Base-by-base conservation (phyloP, 2,329 filamentous ascomycete species). In the Xylaria sp. region DNA sequence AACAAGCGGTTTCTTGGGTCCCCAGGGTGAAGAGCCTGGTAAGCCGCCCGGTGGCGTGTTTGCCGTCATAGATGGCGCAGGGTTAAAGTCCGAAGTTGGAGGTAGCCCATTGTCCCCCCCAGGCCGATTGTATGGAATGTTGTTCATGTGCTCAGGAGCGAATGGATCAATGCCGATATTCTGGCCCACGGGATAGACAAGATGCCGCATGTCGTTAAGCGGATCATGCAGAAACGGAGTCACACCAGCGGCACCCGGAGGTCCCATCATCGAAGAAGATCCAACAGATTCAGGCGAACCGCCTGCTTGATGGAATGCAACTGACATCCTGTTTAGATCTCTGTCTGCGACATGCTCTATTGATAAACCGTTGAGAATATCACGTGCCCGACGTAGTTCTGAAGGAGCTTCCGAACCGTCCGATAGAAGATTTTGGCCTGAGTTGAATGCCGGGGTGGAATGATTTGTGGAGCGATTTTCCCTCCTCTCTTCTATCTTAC, bases 101-200 rank as follows among this genome's bases (percentile, higher is more conserved):
- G 80, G 78, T 57, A 82, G 73, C 4, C 78, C 73, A 53, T 78
- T 82, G 2, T 84, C 81, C 59, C 85, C 84, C 66, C 91, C 93
- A 2, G 92, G 85, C 18, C 88, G 93, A 9, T 91, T 85, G 77
- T 97, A 98, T 0, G 94, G 93, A 64, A 97, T 97, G 78, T 97
- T 97, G 81, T 95, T 90, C 76, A 97, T 93, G 76, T 97, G 94
- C 74, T 97, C 94, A 73, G 93, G 91, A 77, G 95, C 94, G 86
- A 97, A 96, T 1, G 95, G 94, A 77, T 97, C 94, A 72, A 97
- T 97, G 61, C 94, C 94, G 72, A 97, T 93, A 0, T 91, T 96
- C 72, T 94, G 90, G 20, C 94, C 94, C 18, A 97, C 93, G 0
- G 95, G 94, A 77, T 97, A 98, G 10, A 97, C 94, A 62, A 97